Base-by-base conservation (phyloP, 2,329 filamentous ascomycete species). In the Lizonia empirigonia region DNA sequence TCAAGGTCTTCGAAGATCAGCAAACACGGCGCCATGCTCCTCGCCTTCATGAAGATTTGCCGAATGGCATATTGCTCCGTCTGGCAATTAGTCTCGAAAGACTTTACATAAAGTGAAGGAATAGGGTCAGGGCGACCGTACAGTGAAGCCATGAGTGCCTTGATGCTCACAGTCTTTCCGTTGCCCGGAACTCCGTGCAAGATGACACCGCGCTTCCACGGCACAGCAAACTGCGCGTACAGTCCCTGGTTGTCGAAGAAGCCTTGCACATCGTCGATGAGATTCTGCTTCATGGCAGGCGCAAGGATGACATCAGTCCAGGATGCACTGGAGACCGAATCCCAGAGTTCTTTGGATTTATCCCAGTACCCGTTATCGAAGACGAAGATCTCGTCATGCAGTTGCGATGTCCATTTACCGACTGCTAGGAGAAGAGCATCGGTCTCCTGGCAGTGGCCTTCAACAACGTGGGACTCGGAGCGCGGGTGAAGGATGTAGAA, bases 1-100 rank as follows among this genome's bases (percentile, higher is more conserved):
- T 89, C 86, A 4, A 89, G 77, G 53, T 89, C 87, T 67, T 89
- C 87, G 51, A 89, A 86, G 32, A 89, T 82, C 2, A 89, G 78
- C 44, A 87, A 80, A 69, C 85, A 89, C 0, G 86, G 87, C 0
- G 86, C 82, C 50, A 81, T 79, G 49, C 79, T 75, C 13, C 86
- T 75, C 0, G 86, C 86, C 46, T 80, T 81, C n/a, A 15, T 19
- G 50, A 72, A 72, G 18, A 72, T 70, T 13, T 53, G 45, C 0
- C 59, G 50, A 40, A 71, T 67, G 50, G 77, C 67, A 49, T 72
- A 74, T 56, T 87, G 82, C 0, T 83, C 83, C 0, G 84, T 85
- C 7, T 60, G 63, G 50, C 70, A 85, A 64, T 78, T 65, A 5
- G 69, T 60, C 7, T 70, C 55, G 19, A 79, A 73, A 4, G 69